phyloP scores from a whole-genome alignment of 2,329 filamentous ascomycete species.

The Trichoderma pleuroti region DNA sequence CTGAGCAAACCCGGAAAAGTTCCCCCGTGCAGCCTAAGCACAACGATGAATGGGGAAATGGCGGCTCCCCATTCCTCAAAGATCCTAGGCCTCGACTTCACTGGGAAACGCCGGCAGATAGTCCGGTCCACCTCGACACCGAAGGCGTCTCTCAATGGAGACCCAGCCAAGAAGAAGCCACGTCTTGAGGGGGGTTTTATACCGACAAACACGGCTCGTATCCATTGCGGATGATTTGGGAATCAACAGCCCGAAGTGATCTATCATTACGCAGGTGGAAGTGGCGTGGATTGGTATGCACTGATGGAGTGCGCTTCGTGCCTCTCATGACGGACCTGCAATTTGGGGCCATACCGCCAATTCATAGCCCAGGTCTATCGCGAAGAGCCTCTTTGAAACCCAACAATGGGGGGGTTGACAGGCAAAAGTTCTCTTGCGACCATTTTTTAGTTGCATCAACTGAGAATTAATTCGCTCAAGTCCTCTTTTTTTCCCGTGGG shows the following conservation, averaged over 20 bases:
- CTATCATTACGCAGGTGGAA: background rate
- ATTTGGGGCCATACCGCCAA: background rate
- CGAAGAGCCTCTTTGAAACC: background rate
- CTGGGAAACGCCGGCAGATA: background rate
- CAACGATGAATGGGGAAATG: background rate
- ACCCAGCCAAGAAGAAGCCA: background rate
- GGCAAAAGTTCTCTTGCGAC: background rate
- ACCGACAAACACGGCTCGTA: background rate
- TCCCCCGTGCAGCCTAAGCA: background rate
- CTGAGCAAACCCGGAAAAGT: background rate
- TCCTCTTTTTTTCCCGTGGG: background rate
- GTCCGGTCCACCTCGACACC: background rate
- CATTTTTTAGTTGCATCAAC: background rate
- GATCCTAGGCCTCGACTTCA: conserved; percentile 5
- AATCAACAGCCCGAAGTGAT: background rate
- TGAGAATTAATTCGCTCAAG: background rate
- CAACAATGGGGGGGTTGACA: background rate
- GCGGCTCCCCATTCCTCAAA: background rate
- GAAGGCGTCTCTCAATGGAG: background rate
- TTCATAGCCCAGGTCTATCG: background rate
- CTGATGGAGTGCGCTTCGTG: too few relatives aligned
- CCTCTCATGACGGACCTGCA: background rate
- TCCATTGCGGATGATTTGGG: background rate
- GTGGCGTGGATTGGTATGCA: background rate
- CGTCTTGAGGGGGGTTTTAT: background rate